These are phyloP conservation scores for Eucalyptus caleyi DNA, from an alignment of 345 rosid species.

Conservation along the genomic window DNA sequence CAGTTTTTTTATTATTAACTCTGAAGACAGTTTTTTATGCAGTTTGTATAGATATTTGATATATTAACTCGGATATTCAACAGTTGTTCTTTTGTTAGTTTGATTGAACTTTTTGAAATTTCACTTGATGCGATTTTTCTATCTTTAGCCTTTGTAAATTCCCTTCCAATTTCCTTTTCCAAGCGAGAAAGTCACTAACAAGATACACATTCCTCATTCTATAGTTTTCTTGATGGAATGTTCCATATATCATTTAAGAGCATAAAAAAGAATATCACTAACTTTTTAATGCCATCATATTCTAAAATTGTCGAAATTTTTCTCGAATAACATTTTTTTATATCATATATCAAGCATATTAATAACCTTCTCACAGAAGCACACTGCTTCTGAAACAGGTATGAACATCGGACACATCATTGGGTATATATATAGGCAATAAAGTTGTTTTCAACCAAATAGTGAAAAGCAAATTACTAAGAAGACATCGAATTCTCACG, in stretches of 20 bases:
- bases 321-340: neutral
- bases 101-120: neutral
- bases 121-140: neutral
- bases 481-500: neutral
- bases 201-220: rapidly evolving
- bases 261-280: neutral
- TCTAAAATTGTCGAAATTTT: neutral
- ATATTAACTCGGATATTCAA: neutral
- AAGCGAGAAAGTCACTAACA: rapidly evolving
- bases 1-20: neutral
- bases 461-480: rapidly evolving
- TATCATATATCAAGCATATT: neutral
- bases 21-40: neutral
- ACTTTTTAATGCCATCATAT: neutral
- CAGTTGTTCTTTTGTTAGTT: neutral
- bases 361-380: neutral
- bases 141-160: neutral
- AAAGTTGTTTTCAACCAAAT: neutral
- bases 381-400: neutral
- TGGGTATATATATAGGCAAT: neutral
- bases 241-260: rapidly evolving
- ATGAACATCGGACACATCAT: neutral
- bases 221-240: neutral
- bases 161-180: neutral
- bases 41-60: neutral